Percentiles rank a stretch among this genome's conserved stretches.
Conservation (phyloP, 495 filamentous ascomycete species). For the Daldinia decipiens region DNA sequence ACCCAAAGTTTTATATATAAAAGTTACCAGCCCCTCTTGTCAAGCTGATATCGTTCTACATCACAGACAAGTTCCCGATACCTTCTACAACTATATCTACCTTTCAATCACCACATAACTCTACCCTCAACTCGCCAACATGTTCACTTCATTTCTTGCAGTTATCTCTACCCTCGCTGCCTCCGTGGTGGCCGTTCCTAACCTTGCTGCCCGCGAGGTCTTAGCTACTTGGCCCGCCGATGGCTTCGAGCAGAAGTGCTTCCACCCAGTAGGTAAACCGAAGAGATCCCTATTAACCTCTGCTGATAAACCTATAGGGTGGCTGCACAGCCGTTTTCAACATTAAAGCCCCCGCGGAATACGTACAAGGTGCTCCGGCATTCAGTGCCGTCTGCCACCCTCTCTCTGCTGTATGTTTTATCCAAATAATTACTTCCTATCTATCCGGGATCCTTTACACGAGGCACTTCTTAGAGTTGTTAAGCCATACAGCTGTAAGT, state of each 20-base stretch:
- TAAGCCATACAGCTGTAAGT: background rate
- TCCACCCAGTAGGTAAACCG: conserved; percentile 13
- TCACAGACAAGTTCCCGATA: background rate
- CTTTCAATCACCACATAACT: background rate
- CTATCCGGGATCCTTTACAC: too few species aligned
- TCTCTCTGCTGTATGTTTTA: conserved; percentile 10
- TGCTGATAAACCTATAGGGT: conserved; percentile 20
- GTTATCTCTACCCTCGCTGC: conserved; percentile 28
- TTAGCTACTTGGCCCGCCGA: conserved; percentile 24
- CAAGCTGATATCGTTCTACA: background rate
- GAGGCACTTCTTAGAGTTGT: background rate
- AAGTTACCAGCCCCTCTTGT: background rate
- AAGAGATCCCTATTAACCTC: background rate
- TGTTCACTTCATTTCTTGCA: conserved; percentile 27
- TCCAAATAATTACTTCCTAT: background rate
- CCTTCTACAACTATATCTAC: background rate
- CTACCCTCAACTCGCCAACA: conserved; percentile 13
- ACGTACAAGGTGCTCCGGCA: conserved; percentile 20
- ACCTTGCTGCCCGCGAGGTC: conserved; percentile 7
- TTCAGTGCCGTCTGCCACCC: conserved; percentile 24
- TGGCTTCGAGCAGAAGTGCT: conserved; percentile 15
- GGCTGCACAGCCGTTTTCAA: conserved; percentile 21
- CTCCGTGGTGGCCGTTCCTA: conserved; percentile 15
- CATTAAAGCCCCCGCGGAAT: conserved; percentile 29
- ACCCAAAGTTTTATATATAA: background rate